These are phyloP conservation scores for Rhazya stricta DNA, from an alignment of 257 asterid species.

Conservation along the genomic window DNA sequence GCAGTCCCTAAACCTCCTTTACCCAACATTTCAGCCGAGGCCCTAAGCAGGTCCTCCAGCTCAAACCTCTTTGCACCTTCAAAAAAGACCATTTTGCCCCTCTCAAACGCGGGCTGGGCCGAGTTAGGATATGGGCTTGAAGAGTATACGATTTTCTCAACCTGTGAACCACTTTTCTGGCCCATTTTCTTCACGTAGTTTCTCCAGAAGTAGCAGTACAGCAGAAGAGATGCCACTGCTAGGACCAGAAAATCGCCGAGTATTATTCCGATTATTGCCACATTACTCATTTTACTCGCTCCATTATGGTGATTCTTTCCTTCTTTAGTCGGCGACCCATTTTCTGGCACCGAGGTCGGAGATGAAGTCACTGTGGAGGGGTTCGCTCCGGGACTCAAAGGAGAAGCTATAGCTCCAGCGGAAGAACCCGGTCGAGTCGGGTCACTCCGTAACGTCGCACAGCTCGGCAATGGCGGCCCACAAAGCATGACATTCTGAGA, in stretches of 20 bases:
- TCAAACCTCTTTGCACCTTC: slow-evolving; percentile 77
- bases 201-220: slow-evolving; percentile 65
- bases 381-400: slow-evolving; percentile 30
- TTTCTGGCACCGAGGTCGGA: slow-evolving; percentile 46
- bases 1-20: slow-evolving; percentile 88
- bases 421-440: slow-evolving; percentile 40
- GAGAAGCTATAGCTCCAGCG: slow-evolving; percentile 47
- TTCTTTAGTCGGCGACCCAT: slow-evolving; percentile 26
- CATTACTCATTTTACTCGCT: slow-evolving; percentile 40
- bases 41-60: slow-evolving; percentile 81
- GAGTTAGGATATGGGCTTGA: slow-evolving; percentile 68
- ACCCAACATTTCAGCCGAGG: slow-evolving; percentile 94
- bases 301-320: slow-evolving; percentile 15
- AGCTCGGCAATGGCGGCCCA: slow-evolving; percentile 59
- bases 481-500: slow-evolving; percentile 40
- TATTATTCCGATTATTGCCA: slow-evolving; percentile 57
- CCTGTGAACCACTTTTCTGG: slow-evolving; percentile 25
- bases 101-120: slow-evolving; percentile 36
- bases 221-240: slow-evolving; percentile 41
- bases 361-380: slow-evolving; percentile 43
- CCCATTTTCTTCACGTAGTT: slow-evolving; percentile 24
- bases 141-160: slow-evolving; percentile 60
- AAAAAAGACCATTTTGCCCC: slow-evolving; percentile 73
- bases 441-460: slow-evolving; percentile 29
- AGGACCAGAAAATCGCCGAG: slow-evolving; percentile 60